Evolutionary conservation across 78 protist genomes (phyloP).

Genomic region (Anaeramoeba ignava): DNA sequence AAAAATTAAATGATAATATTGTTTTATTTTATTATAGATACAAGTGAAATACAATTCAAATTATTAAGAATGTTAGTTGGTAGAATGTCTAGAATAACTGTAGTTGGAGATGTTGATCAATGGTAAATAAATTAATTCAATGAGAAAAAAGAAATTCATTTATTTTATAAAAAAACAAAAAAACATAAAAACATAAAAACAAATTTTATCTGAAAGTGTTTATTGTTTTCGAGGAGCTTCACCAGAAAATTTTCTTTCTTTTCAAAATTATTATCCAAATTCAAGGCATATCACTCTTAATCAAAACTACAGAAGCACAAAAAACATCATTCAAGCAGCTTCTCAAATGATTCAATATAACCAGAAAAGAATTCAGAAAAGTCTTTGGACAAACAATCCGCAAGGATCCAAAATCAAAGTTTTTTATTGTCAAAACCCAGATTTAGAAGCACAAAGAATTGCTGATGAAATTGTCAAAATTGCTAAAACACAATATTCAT

Average conservation of each 20-base stretch:
- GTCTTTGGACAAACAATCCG: not conserved
- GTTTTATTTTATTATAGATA: no score
- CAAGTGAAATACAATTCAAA: not conserved
- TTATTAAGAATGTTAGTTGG: not conserved
- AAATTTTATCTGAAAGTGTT: no score
- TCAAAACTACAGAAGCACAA: not conserved
- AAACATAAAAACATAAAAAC: no score
- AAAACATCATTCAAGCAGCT: not conserved
- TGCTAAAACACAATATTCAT: not conserved
- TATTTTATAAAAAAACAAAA: no score
- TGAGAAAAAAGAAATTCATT: no score
- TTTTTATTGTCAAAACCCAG: not conserved
- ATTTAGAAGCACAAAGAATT: not conserved
- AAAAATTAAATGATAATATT: no score
- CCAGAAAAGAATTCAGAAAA: not conserved
- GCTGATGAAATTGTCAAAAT: not conserved
- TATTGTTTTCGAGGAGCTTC: not conserved
- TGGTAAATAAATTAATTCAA: no score
- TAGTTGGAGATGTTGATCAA: not conserved
- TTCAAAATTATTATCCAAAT: not conserved
- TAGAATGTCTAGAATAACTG: not conserved
- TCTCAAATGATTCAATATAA: not conserved
- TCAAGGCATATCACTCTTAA: not conserved
- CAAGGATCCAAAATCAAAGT: not conserved
- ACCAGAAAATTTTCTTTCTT: not conserved